These are phyloP conservation scores for Boletus reticuloceps DNA, from an alignment of 768 basidiomycete genomes.

Conservation along the genomic window DNA sequence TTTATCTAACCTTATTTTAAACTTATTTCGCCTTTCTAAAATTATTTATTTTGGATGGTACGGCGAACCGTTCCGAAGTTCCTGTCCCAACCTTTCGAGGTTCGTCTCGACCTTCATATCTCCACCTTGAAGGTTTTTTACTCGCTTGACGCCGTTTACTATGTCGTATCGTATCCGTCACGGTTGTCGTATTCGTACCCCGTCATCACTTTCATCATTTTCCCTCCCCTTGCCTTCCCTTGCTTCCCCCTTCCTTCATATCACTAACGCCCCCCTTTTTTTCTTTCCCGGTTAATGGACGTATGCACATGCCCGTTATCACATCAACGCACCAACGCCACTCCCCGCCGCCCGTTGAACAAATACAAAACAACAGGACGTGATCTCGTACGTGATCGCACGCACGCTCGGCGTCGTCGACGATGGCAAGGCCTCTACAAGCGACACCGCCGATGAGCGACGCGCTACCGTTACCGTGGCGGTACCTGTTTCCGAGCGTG, in stretches of 20 bases:
- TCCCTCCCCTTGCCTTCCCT: not conserved
- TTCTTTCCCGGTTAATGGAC: not conserved
- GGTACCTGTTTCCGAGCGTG: not conserved
- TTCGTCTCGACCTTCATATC: slow-evolving; percentile 14
- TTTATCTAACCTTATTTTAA: slow-evolving; percentile 11
- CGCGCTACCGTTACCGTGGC: not conserved
- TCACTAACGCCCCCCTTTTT: slow-evolving; percentile 6
- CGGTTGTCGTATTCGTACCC: not conserved
- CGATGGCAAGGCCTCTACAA: slow-evolving; percentile 70
- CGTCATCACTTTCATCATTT: not conserved
- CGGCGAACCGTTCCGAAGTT: slow-evolving; percentile 14
- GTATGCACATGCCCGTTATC: not conserved
- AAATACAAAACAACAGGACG: slow-evolving; percentile 48
- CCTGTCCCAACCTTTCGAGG: not conserved
- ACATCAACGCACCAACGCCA: not conserved
- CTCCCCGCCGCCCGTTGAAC: not conserved
- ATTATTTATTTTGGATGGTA: not conserved
- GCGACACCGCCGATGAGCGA: slow-evolving; percentile 37
- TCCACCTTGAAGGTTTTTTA: slow-evolving; percentile 3
- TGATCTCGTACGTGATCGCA: slow-evolving; percentile 78
- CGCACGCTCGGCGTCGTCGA: slow-evolving; percentile 79
- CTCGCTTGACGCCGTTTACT: slow-evolving; percentile 4
- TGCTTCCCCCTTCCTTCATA: not conserved
- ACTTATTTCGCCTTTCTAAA: not conserved
- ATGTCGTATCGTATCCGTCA: not conserved